phyloP scores from a whole-genome alignment of 169 alveolate genomes.

The Neospora caninum region DNA sequence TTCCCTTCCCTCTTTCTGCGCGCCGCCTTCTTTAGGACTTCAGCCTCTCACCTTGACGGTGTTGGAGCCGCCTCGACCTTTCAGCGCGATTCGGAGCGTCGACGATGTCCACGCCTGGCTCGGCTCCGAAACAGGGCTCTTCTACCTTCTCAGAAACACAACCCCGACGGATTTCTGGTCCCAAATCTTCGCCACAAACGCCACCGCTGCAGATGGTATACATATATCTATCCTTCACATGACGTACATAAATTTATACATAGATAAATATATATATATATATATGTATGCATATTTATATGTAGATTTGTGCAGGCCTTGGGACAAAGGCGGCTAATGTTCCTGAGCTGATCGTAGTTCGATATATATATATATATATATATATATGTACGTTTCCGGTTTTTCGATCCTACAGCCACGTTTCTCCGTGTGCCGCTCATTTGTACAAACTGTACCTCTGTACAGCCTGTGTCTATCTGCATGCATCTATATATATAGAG shows the following conservation, averaged over 20 bases:
- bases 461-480: no score
- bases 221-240: not conserved
- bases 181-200: not conserved
- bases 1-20: no score
- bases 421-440: no score
- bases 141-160: not conserved
- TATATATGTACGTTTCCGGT: no score
- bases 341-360: not conserved
- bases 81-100: not conserved
- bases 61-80: not conserved
- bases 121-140: not conserved
- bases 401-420: no score
- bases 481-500: no score
- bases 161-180: not conserved
- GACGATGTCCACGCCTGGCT: constrained; percentile 11
- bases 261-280: not conserved
- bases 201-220: not conserved
- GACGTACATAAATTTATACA: not conserved
- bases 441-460: no score
- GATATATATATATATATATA: no score
- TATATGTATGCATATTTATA: no score
- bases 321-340: no score
- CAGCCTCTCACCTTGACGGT: not conserved
- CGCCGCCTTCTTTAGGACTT: not conserved
- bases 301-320: no score